Conservation (phyloP, 768 basidiomycete species). For the Suillus luteus region DNA sequence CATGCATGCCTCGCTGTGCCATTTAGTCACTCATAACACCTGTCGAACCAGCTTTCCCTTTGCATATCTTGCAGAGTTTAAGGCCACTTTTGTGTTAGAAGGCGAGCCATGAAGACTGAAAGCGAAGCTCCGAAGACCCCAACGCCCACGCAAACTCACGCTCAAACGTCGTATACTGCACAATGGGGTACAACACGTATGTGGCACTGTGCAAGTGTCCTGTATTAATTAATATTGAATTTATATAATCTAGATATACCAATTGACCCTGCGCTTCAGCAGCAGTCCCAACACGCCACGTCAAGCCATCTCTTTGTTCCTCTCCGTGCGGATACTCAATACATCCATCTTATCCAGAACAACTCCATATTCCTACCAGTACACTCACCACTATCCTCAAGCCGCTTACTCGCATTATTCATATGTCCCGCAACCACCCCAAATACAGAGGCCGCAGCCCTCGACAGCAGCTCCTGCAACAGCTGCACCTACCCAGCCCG, state of each 20-base stretch:
- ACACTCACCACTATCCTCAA: conserved; percentile 40
- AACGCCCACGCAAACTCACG: conserved; percentile 32
- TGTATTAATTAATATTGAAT: conserved; percentile 3
- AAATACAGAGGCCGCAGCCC: conserved; percentile 31
- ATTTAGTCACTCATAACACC: neutral
- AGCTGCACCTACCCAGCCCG: conserved; percentile 24
- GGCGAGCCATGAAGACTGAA: conserved; percentile 44
- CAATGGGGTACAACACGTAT: conserved; percentile 44
- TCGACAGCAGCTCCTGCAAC: conserved; percentile 19
- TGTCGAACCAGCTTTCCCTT: neutral
- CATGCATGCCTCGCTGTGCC: neutral
- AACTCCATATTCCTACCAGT: conserved; percentile 49
- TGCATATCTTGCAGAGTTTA: neutral
- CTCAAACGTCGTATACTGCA: conserved; percentile 35
- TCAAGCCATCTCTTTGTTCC: conserved; percentile 27
- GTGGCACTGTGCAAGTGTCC: conserved; percentile 17
- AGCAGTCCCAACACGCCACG: conserved; percentile 52
- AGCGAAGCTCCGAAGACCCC: conserved; percentile 38
- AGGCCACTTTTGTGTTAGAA: neutral
- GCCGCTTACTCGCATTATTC: conserved; percentile 48
- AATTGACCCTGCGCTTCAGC: conserved; percentile 69
- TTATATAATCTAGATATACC: conserved; percentile 49
- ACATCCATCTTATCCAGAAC: conserved; percentile 35
- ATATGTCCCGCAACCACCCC: conserved; percentile 32
- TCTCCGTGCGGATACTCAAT: conserved; percentile 13